Evolutionary conservation across 202 grass and related monocot genomes (phyloP), one percentile per base, ranked within the genome.

Genomic region (Bolboschoenoplectus hybrid): DNA sequence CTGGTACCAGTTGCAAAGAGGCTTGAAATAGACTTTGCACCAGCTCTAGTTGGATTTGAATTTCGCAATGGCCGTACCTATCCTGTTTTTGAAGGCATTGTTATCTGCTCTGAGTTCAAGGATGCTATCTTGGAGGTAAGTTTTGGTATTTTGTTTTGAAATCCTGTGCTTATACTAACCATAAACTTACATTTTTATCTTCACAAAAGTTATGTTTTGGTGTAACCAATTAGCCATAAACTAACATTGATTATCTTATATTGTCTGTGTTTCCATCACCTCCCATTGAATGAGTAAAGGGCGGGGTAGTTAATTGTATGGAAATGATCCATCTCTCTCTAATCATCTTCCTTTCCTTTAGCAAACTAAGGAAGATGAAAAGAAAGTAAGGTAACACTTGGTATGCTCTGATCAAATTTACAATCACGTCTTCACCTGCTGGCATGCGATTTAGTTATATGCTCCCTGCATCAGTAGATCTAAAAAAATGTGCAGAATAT

Each of bases 11-110:
- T 98, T 80, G 93, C 88, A 79, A 98, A 88, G 91, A 96, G 91
- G 84, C 85, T 98, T 78, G 89, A 90, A 88, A 94, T 98, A 35
- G 92, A 98, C 85, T 98, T 89, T 90, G 93, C 93, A 81, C 92
- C 89, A 81, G 96, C 96, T 44, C 91, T 98, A 91, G 86, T 98
- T 83, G 96, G 96, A 85, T 98, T 98, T 90, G 91, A 98, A 82
- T 98, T 92, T 86, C 88, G 88, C 50, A 94, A 83, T 43, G 85
- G 86, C 19, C 91, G 88, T 45, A 95, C 89, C 40, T 58, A 89
- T 88, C 91, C 96, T 64, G 61, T 94, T 62, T 96, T 91, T 40
- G 89, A 96, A 51, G 93, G 96, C 53, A 94, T 98, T 89, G 96
- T 98, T 67, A 87, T 98, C 65, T 98, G 90, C 66, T 55, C 63